Evolutionary conservation across 1,284 basidiomycete species (phyloP), one percentile per base, ranked within the genome.

Genomic region (Taiwanofungus camphoratus): DNA sequence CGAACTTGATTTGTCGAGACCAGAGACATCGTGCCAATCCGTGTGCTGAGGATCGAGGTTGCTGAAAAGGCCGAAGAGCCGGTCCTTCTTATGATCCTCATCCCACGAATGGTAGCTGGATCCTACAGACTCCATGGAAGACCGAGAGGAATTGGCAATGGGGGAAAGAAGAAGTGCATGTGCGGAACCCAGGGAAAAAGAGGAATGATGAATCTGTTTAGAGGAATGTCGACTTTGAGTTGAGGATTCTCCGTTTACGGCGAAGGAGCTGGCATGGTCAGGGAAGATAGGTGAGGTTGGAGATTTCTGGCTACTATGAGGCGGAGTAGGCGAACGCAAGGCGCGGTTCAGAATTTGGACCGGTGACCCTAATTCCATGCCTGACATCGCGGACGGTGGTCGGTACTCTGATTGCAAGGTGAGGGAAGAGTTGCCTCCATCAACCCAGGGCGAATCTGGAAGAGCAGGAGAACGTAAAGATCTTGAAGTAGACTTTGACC

Each of bases 41-140:
- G 73, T 63, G 38, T 70, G 69, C 41, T 66, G 63, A 15, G 70
- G 62, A 38, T 76, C 73, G 50, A 60, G 59, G 43, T 73, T 70
- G 29, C 60, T 67, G 57, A 87, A 77, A 16, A 84, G 55, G 33
- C 67, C 71, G 37, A 75, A 62, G 39, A 68, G 58, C 20, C 70
- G 68, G 49, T 80, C 76, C 48, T 73, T 73, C 51, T 67, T 69
- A 48, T 79, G 63, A 45, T 63, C 76, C 22, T 68, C 78, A 41
- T 87, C 82, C 74, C 74, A 80, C 3, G 87, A 87, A 58, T 89
- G 87, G 60, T 86, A 90, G 60, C 87, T 89, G 2, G 87, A 90
- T 9, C 87, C 86, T 24, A 70, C 73, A 11, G 85, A 88, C 47
- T 80, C 83, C 19, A 90, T 63, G 5, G 87, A 90, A 8, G 84